These are phyloP conservation scores for Fusarium subglutinans DNA, from an alignment of 2,329 filamentous ascomycete genomes.

Conservation along the genomic window DNA sequence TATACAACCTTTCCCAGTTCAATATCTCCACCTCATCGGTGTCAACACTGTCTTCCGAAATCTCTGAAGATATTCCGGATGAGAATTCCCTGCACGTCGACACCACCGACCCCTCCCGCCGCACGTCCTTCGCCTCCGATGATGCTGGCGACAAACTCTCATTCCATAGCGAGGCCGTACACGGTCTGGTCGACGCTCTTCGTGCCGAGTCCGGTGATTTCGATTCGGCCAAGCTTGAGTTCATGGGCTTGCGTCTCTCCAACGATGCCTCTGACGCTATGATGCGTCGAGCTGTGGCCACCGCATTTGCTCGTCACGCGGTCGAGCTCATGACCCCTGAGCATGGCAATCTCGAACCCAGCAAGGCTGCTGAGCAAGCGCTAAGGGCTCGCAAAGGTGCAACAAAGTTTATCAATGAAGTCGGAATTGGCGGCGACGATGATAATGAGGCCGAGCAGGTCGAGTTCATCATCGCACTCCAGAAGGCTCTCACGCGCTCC, in stretches of 20 bases:
- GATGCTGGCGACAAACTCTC: conserved; percentile 65
- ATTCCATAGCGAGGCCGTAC: conserved; percentile 89
- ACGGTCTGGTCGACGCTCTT: conserved; percentile 86
- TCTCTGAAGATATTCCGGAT: conserved; percentile 72
- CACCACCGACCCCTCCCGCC: conserved; percentile 67
- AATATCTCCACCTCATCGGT: conserved; percentile 65
- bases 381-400: conserved; percentile 65
- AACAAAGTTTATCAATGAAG: conserved; percentile 65
- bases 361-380: conserved; percentile 71
- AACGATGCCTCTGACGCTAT: conserved; percentile 90
- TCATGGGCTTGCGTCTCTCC: conserved; percentile 90
- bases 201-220: conserved; percentile 80
- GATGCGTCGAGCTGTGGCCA: conserved; percentile 85
- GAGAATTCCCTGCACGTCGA: conserved; percentile 63
- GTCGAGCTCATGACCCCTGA: conserved; percentile 70
- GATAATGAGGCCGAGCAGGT: conserved; percentile 75
- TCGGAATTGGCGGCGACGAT: conserved; percentile 68
- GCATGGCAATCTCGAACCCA: conserved; percentile 63
- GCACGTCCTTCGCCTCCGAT: conserved; percentile 78
- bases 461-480: conserved; percentile 83
- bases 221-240: conserved; percentile 83
- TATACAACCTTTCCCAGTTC: conserved; percentile 63
- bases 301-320: conserved; percentile 84
- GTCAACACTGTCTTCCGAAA: conserved; percentile 70
- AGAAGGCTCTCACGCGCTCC: conserved; percentile 77